Percentiles rank a stretch among this genome's conserved stretches.
Conservation (phyloP, 2,329 filamentous ascomycete genomes). For the Aureobasidium sp. region DNA sequence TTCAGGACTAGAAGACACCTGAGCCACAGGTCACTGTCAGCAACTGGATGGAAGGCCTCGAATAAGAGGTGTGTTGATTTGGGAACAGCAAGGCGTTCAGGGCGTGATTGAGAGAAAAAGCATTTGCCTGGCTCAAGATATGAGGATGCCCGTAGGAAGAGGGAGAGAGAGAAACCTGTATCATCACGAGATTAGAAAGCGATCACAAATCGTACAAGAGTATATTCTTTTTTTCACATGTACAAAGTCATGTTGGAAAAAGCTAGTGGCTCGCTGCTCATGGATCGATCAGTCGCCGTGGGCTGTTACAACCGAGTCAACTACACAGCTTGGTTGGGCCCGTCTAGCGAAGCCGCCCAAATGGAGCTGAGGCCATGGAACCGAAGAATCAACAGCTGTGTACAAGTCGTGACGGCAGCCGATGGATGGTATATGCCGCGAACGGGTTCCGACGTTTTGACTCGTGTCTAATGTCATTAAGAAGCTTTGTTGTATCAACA, state of each 20-base stretch:
- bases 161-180: not conserved
- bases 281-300: no score
- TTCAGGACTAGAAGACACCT: constrained; percentile 12
- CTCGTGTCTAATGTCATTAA: not conserved
- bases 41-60: not conserved
- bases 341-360: not conserved
- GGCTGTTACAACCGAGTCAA: no score
- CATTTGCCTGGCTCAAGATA: not conserved
- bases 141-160: not conserved
- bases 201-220: not conserved
- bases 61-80: not conserved
- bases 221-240: not conserved
- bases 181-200: not conserved
- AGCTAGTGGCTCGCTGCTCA: no score
- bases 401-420: not conserved
- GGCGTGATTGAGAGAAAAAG: not conserved
- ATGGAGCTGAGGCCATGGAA: not conserved
- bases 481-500: not conserved
- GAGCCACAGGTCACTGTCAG: not conserved
- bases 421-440: not conserved
- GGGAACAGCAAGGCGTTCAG: constrained; percentile 9
- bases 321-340: not conserved
- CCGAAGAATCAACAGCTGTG: not conserved
- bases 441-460: no score
- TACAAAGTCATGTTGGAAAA: no score